Percentiles rank a stretch among this genome's conserved stretches.
Conservation (phyloP, 208 protist species). For the Leishmania martiniquensis region DNA sequence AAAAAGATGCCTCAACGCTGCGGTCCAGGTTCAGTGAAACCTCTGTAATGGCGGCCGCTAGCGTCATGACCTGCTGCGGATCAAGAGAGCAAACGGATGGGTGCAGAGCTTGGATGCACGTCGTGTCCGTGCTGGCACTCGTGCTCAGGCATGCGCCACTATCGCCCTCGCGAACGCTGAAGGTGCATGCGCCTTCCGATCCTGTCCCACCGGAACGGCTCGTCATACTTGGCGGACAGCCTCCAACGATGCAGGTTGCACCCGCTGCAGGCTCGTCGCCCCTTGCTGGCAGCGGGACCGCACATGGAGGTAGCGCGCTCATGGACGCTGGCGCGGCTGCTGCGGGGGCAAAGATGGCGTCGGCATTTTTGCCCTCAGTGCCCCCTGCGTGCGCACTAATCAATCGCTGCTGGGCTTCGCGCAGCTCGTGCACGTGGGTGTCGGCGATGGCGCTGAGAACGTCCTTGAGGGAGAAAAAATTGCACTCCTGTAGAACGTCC, state of each 20-base stretch:
- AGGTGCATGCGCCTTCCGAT: not conserved
- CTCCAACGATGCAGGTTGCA: not conserved
- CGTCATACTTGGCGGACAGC: not conserved
- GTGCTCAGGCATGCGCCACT: constrained; percentile 10
- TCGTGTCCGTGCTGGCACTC: not conserved
- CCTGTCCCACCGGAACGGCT: constrained; percentile 2
- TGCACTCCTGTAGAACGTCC: constrained; percentile 43
- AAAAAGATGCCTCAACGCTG: constrained; percentile 4
- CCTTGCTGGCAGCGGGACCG: not conserved
- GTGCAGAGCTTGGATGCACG: constrained; percentile 2
- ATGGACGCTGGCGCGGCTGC: too few species aligned
- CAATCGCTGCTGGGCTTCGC: constrained; percentile 32
- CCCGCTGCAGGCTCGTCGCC: not conserved
- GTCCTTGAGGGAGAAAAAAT: constrained; percentile 47
- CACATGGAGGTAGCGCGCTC: not conserved
- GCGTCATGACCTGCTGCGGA: constrained; percentile 26
- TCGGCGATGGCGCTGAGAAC: constrained; percentile 42
- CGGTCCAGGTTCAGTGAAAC: constrained; percentile 20
- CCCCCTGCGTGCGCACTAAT: not conserved
- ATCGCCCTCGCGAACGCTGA: not conserved
- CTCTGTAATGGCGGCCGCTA: constrained; percentile 55
- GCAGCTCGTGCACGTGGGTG: constrained; percentile 34
- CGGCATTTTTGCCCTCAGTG: not conserved
- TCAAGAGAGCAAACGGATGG: constrained; percentile 12
- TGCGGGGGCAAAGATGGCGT: not conserved